Evolutionary conservation across 495 filamentous ascomycete genomes (phyloP).

Genomic region (Lophiostoma macrostomum): DNA sequence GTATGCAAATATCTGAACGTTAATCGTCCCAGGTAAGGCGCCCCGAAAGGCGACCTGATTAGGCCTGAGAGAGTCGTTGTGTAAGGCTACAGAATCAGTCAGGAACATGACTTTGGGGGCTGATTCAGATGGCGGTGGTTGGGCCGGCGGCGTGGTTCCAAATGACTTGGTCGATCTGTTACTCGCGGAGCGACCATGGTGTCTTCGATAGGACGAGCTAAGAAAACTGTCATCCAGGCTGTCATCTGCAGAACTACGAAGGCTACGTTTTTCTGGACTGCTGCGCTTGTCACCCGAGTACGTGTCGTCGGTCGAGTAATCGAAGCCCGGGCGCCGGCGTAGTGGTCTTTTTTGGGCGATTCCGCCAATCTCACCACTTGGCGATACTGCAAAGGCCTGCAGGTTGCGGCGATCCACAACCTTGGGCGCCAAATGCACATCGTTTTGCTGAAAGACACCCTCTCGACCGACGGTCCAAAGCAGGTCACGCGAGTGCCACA

Average conservation of each 20-base stretch:
- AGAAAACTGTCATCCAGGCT: conserved; percentile 47
- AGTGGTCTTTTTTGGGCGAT: conserved; percentile 50
- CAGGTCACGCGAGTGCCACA: conserved; percentile 88
- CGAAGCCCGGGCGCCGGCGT: conserved; percentile 41
- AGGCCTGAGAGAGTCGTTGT: conserved; percentile 40
- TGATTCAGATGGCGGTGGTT: conserved; percentile 31
- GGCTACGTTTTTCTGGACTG: conserved; percentile 38
- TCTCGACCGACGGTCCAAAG: conserved; percentile 88
- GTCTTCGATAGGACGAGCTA: conserved; percentile 37
- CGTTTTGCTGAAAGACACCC: conserved; percentile 81
- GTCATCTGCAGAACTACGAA: conserved; percentile 45
- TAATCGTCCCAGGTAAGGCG: conserved; percentile 23
- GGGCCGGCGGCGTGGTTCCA: conserved; percentile 37
- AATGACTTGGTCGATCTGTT: conserved; percentile 41
- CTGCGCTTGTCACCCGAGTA: conserved; percentile 26
- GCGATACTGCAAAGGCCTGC: conserved; percentile 60
- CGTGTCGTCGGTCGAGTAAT: conserved; percentile 35
- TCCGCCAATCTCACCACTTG: conserved; percentile 56
- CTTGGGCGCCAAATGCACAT: conserved; percentile 76
- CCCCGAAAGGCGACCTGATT: conserved; percentile 40
- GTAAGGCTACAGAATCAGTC: conserved; percentile 37
- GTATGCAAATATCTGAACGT: conserved; percentile 35
- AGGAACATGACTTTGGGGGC: conserved; percentile 30
- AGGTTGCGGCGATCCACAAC: conserved; percentile 70
- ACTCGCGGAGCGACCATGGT: conserved; percentile 38